Evolutionary conservation across 805 yeast genomes (phyloP), one percentile per base, ranked within the genome.

Genomic region (Scheffersomyces lignosus): DNA sequence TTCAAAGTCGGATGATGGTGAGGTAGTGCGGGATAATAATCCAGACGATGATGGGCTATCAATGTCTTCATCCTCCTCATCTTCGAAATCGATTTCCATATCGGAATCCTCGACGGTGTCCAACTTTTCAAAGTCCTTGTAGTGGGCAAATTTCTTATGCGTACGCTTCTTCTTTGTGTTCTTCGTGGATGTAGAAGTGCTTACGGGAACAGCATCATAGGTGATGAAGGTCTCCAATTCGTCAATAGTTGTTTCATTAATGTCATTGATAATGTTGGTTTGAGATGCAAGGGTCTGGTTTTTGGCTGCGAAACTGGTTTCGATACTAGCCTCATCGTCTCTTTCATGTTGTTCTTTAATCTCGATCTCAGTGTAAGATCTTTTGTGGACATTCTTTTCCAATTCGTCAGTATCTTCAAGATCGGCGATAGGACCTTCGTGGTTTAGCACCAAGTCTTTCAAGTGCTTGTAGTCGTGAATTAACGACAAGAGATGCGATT

Each of bases 381-480:
- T 33, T 36, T 54, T 54, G 41, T 41, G 45, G 4, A 24, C 36
- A 14, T 36, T 36, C 8, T 33, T 32, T 17, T 27, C 36, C n/a
- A 13, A 24, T 4, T 27, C 27, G 18, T 15, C 32, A 23, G 29
- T 33, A 13, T 38, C 37, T n/a, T 34, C 42, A 2, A 18, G 15
- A 5, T 14, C 13, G 4, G 27, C 8, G 13, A 12, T 14, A 18
- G 36, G 14, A 20, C 5, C 26, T 29, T 34, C 37, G 18, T 49
- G 33, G 29, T 49, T 47, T 29, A 54, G 48, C 37, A 66, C 67
- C 45, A 52, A 49, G 31, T 51, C 52, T 38, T 58, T 58, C 41
- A 69, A 51, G 28, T 60, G 49, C 40, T 66, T 66, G 46, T 69
- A 69, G 40, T 68, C 73, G 37, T 66, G 64, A 18, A 69, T 66